phyloP scores from a whole-genome alignment of 2,329 filamentous ascomycete species.

The Pseudophaeomoniella oleicola region DNA sequence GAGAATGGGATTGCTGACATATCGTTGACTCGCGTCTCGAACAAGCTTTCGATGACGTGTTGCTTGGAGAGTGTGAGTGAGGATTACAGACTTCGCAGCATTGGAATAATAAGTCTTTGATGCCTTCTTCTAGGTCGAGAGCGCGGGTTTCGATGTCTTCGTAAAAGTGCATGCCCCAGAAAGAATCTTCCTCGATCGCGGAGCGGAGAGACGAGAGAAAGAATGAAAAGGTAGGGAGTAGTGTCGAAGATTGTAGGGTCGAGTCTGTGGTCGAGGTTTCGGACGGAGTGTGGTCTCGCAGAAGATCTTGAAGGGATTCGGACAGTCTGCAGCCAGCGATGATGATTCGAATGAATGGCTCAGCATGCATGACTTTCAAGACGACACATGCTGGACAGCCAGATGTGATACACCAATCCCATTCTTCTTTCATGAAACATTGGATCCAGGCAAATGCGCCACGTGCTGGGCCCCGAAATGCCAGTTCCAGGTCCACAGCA shows the following conservation, averaged over 20 bases:
- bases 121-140: constrained; percentile 19
- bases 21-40: too few species aligned
- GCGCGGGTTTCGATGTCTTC: constrained; percentile 25
- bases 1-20: not conserved
- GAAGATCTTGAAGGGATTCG: constrained; percentile 16
- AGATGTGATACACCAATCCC: constrained; percentile 41
- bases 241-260: not conserved
- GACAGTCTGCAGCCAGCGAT: constrained; percentile 26
- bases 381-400: constrained; percentile 38
- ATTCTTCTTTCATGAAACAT: constrained; percentile 41
- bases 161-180: constrained; percentile 28
- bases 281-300: constrained; percentile 6
- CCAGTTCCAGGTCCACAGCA: constrained; percentile 35
- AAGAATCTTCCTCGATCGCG: constrained; percentile 26
- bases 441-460: constrained; percentile 45
- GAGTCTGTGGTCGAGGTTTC: constrained; percentile 9
- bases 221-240: constrained; percentile 19
- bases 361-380: constrained; percentile 26
- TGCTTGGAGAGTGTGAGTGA: constrained; percentile 2
- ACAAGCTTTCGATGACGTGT: too few species aligned
- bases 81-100: constrained; percentile 19
- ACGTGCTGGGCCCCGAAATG: constrained; percentile 41
- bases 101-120: constrained; percentile 23
- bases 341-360: constrained; percentile 28
- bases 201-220: constrained; percentile 23